A percentile compares a stretch with the other conserved stretches of the same genome.
Conservation (phyloP, 2,329 filamentous ascomycete genomes). For the Sporothrix brunneoviolacea region DNA sequence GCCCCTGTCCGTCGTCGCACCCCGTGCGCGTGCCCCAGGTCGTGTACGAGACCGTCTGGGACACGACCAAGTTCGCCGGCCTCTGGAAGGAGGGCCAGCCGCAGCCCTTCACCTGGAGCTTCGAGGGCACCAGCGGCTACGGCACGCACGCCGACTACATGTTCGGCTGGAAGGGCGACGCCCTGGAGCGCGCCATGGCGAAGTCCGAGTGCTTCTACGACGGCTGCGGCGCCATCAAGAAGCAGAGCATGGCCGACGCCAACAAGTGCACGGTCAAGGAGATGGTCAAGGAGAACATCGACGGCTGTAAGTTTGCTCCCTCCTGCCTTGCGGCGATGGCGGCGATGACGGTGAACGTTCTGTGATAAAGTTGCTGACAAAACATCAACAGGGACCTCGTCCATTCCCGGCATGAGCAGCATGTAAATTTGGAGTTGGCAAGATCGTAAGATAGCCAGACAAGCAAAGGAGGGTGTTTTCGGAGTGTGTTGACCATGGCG, state of each 20-base stretch:
- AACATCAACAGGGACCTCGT: background rate
- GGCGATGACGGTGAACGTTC: no score
- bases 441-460: no score
- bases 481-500: no score
- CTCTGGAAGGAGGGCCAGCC: slow-evolving; percentile 24
- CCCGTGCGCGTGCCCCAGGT: slow-evolving; percentile 31
- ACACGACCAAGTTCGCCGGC: slow-evolving; percentile 24
- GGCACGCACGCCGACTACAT: slow-evolving; percentile 29
- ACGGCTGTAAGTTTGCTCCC: slow-evolving; percentile 25
- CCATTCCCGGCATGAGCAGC: slow-evolving; percentile 6
- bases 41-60: slow-evolving; percentile 31
- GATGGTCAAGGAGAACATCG: slow-evolving; percentile 25
- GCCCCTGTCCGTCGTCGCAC: slow-evolving; percentile 27
- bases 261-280: slow-evolving; percentile 28
- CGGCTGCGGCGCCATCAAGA: slow-evolving; percentile 28
- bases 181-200: slow-evolving; percentile 26
- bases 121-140: slow-evolving; percentile 25
- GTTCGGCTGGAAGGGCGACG: slow-evolving; percentile 25
- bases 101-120: slow-evolving; percentile 23
- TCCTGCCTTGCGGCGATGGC: no score
- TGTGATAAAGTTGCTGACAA: no score
- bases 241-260: slow-evolving; percentile 26
- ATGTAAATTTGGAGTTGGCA: background rate
- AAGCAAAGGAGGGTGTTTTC: no score
- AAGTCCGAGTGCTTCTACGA: slow-evolving; percentile 35